A percentile compares a stretch with the other conserved stretches of the same genome.
Evolutionary conservation across 495 filamentous ascomycete genomes (phyloP).

Genomic region (Talaromyces liani): DNA sequence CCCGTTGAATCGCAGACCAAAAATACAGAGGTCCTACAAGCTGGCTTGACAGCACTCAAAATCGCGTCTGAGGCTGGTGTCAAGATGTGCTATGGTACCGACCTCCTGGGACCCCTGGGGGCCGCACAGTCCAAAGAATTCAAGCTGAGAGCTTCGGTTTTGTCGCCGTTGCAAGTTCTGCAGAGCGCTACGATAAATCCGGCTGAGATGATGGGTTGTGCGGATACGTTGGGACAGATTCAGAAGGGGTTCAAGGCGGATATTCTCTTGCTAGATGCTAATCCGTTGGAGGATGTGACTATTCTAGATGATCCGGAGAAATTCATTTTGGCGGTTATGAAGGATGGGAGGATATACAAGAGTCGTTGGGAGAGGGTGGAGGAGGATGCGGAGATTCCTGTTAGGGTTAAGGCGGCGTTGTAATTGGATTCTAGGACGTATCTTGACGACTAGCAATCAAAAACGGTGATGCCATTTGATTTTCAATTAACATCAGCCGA

Average conservation of each 20-base stretch:
- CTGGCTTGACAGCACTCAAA: slow-evolving; percentile 35
- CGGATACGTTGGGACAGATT: slow-evolving; percentile 36
- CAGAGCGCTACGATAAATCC: slow-evolving; percentile 45
- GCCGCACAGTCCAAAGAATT: slow-evolving; percentile 45
- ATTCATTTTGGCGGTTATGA: slow-evolving; percentile 40
- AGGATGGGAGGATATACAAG: slow-evolving; percentile 39
- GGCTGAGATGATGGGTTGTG: slow-evolving; percentile 36
- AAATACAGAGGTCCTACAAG: slow-evolving; percentile 37
- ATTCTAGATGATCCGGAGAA: slow-evolving; percentile 39
- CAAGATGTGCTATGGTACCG: slow-evolving; percentile 48
- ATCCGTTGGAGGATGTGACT: slow-evolving; percentile 45
- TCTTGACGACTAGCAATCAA: background rate
- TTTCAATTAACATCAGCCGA: background rate
- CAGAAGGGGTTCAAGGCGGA: slow-evolving; percentile 34
- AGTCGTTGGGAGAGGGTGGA: slow-evolving; percentile 34
- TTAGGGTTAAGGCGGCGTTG: background rate
- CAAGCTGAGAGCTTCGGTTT: slow-evolving; percentile 31
- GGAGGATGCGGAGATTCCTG: slow-evolving; percentile 21
- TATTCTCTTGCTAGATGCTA: slow-evolving; percentile 33
- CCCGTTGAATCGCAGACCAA: slow-evolving; percentile 33
- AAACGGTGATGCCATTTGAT: too few relatives aligned
- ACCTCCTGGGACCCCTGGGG: slow-evolving; percentile 42
- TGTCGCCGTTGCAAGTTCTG: slow-evolving; percentile 35
- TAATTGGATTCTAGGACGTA: background rate
- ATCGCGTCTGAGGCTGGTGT: slow-evolving; percentile 41